Base-by-base conservation (phyloP, 2,329 filamentous ascomycete genomes). In the Xylariomycetidae sp. region DNA sequence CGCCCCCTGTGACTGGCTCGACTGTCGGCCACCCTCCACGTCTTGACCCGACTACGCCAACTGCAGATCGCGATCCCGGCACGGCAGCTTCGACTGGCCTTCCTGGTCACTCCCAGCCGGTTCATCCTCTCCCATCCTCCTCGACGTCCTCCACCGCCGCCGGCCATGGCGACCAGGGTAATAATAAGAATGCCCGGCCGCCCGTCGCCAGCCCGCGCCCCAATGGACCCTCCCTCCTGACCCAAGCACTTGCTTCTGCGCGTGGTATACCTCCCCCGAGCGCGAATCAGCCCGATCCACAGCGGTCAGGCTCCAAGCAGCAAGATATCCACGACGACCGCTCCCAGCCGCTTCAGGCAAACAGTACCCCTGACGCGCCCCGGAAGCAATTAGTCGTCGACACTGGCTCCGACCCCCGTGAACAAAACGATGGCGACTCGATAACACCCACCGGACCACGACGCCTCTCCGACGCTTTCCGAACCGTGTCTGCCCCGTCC, bases 211-310 rank as follows among this genome's bases (percentile, higher is more conserved):
- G 57, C 44, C 59, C 63, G 44, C 61, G 62, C 52, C 61, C 66
- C 48, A 60, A 58, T 51, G 71, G 71, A 42, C 68, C 71, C 46
- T 76, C 72, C 38, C 55, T 76, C 48, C 63, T 76, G 57, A 68
- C 70, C 39, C 69, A 76, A 58, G 72, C 72, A 52, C 61, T 76
- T 54, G 72, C 72, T 53, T 72, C 70, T 58, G 72, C 72, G 51
- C 70, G 72, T 50, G 72, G 71, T 50, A 72, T 74, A 31, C 56
- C 50, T 31, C 46, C 47, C 33, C 43, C 52, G 14, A 47, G 53
- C 35, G 35, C 44, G 18, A 34, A 48, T 33, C 42, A 46, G 32
- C 29, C 47, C 41, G 50, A 50, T 18, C 42, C 50, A 32, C 53
- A 45, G 33, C 50, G 38, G 32, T 39, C 37, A 32, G 47, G 46